Evolutionary conservation across 75 land plant species (phyloP).

Genomic region (Selaginella tamariscina): DNA sequence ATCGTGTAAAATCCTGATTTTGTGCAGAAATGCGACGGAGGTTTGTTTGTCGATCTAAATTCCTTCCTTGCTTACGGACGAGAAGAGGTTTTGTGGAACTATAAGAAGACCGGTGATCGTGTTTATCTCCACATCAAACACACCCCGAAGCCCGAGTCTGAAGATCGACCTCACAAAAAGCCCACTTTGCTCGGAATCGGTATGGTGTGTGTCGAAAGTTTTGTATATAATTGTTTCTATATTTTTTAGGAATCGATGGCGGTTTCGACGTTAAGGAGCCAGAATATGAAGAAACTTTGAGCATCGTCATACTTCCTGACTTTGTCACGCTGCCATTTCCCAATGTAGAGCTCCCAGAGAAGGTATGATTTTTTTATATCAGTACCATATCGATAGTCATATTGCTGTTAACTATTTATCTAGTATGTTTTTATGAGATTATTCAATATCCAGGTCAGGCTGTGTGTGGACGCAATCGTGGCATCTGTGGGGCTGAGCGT

Average conservation of each 20-base stretch:
- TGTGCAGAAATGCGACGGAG: constrained; percentile 84
- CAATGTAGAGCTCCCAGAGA: constrained; percentile 90
- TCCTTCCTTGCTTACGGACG: constrained; percentile 92
- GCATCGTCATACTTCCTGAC: constrained; percentile 73
- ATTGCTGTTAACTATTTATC: neutral
- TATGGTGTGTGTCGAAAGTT: constrained; percentile 26
- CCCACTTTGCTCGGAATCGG: constrained; percentile 97
- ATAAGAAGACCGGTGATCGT: constrained; percentile 71
- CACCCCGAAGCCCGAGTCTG: constrained; percentile 48
- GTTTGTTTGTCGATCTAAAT: constrained; percentile 66
- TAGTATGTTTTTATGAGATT: neutral
- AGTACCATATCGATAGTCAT: no score
- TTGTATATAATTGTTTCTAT: neutral
- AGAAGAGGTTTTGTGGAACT: constrained; percentile 83
- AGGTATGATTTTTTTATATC: constrained; percentile 36
- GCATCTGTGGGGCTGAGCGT: constrained; percentile 71
- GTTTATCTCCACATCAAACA: constrained; percentile 85
- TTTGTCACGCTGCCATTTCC: constrained; percentile 74
- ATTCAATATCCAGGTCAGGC: constrained; percentile 54
- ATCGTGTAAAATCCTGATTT: constrained; percentile 3
- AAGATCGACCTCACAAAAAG: constrained; percentile 91
- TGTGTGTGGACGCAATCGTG: constrained; percentile 85
- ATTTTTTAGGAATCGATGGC: constrained; percentile 71
- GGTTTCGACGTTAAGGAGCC: constrained; percentile 83
- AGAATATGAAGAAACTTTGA: constrained; percentile 69